Percentiles rank a stretch among this genome's conserved stretches.
Evolutionary conservation across 2,329 filamentous ascomycete genomes (phyloP).

Genomic region (Penicillium expansum): DNA sequence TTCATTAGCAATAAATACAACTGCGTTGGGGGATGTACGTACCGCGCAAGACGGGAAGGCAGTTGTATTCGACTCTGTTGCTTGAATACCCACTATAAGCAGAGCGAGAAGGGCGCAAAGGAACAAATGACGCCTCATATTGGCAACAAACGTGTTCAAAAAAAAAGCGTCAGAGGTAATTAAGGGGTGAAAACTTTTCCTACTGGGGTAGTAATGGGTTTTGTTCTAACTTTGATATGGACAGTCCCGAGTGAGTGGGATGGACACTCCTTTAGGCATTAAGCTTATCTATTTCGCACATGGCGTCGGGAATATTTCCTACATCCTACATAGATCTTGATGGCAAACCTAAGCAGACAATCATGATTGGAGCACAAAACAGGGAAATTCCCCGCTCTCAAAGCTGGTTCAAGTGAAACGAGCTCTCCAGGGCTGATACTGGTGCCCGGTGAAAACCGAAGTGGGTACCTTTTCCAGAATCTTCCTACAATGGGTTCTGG

Average conservation of each 20-base stretch:
- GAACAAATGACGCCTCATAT: constrained; percentile 7
- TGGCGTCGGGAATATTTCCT: background rate
- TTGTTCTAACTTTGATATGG: constrained; percentile 6
- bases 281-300: constrained; percentile 8
- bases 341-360: no score
- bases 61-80: background rate
- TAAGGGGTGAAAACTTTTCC: background rate
- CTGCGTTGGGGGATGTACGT: background rate
- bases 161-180: background rate
- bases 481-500: background rate
- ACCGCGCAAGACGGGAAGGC: constrained; percentile 15
- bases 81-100: constrained; percentile 1
- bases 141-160: background rate
- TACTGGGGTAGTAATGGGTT: constrained; percentile 2
- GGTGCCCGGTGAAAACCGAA: background rate
- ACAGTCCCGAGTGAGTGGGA: background rate
- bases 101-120: constrained; percentile 8
- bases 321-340: background rate
- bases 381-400: background rate
- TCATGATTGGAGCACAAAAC: background rate
- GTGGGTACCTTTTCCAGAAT: background rate
- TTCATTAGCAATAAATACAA: background rate
- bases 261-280: constrained; percentile 2
- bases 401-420: background rate
- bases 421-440: background rate